Evolutionary conservation across 1,284 basidiomycete species (phyloP), one percentile per base, ranked within the genome.

Genomic region (Pseudozyma hubeiensis): DNA sequence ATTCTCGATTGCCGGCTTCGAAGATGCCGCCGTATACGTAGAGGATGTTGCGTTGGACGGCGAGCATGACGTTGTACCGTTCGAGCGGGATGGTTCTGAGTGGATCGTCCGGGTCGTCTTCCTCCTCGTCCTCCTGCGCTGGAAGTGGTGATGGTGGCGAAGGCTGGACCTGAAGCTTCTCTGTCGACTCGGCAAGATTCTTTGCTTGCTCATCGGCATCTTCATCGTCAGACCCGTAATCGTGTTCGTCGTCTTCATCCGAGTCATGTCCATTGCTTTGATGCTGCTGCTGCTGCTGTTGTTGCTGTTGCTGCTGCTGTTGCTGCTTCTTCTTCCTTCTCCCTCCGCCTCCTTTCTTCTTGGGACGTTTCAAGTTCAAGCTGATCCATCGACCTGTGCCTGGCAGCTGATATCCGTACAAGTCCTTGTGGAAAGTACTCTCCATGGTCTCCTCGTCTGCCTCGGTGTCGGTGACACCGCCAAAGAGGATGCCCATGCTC

Each of bases 21-120:
- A 75, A 82, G 57, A 84, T 84, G 6, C 82, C 82, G 31, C 82
- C 82, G 49, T 81, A 84, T 31, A 78, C 65, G 56, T 75, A 83
- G 47, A 82, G 64, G 6, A 91, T 93, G 83, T 95, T 96, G 35
- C 90, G 89, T 51, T 93, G 87, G 3, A 96, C 90, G 0, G 93
- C 91, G 9, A 96, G 87, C 93, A 97, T 96, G 3, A 92, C 89
- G 76, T 97, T 97, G 85, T 95, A 97, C n/a, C 94, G 88, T 1
- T 90, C 88, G 9, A 92, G 86, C 0, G 94, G 94, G 0, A 88
- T 85, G 0, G 90, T 90, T 64, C 89, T 86, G 37, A 87, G 86
- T 0, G 93, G 92, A 79, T 94, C 93, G 57, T 93, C 90, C 0
- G 87, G 86, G 74, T 92, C 90, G 43, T 79, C 78, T 30, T 79